Evolutionary conservation across 2,329 filamentous ascomycete genomes (phyloP), one percentile per base, ranked within the genome.

Genomic region (Trichoderma cornu-damae): DNA sequence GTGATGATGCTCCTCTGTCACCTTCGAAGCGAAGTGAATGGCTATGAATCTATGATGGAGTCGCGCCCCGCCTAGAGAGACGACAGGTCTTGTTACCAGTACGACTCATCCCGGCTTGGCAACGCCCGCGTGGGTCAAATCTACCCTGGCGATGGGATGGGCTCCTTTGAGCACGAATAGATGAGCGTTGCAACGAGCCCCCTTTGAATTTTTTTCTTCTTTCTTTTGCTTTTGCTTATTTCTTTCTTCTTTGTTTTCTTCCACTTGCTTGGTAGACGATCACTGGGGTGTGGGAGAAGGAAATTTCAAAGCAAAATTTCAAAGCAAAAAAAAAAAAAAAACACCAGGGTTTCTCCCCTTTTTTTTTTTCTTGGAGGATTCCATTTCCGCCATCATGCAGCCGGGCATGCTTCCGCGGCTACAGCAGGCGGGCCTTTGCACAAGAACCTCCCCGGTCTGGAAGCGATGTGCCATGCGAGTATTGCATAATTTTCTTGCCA

Each of bases 31-130:
- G 43, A 26, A 24, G 24, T 8, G 9, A 18, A 32, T 47, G 26
- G 8, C 14, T n/a, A 20, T 22, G 14, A 18, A 6, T 20, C 43
- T 7, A 9, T 30, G 9, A 7, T 30, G 3, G 9, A n/a, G n/a
- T 48, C 46, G 1, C 30, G 20, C 46, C 7, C 18, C 2, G 30
- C 14, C 7, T 3, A 30, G 30, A 6, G 14, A 18, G 20, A 16
- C 11, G 30, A 32, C 22, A 26, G n/a, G 20, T 32, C 18, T 24
- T 28, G n/a, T n/a, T n/a, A n/a, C n/a, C 18, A 24, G 50, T n/a
- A n/a, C n/a, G 28, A 28, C 3, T n/a, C 30, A 44, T 35, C 50
- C 50, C 50, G 50, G 38, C 30, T 44, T 53, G 50, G 38, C 38
- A 35, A 24, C 12, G 7, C 24, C 7, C 22, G 18, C 20, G 16